Conservation (phyloP, 345 rosid species). For the Hirschfeldia incana region DNA sequence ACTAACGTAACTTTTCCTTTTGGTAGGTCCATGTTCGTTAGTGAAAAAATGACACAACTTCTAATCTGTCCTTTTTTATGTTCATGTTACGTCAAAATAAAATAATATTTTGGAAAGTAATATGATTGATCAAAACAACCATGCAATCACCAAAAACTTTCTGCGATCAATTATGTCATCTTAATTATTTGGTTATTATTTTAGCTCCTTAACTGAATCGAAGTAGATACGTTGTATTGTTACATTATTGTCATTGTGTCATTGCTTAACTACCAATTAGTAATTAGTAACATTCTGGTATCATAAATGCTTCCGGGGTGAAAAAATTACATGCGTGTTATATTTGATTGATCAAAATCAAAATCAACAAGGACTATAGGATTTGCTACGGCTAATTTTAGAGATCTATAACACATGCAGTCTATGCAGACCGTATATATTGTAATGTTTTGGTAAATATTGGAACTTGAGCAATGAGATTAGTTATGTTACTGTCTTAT, state of each 20-base stretch:
- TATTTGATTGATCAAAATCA: neutral
- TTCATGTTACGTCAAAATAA: slow-evolving; percentile 10
- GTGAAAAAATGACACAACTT: slow-evolving; percentile 5
- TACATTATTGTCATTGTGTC: slow-evolving; percentile 1
- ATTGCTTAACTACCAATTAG: neutral
- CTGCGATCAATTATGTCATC: neutral
- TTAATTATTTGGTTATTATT: slow-evolving; percentile 11
- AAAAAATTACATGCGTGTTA: neutral
- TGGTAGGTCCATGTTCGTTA: slow-evolving; percentile 22
- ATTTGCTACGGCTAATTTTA: neutral
- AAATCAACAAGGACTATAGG: neutral
- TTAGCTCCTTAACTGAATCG: slow-evolving; percentile 3
- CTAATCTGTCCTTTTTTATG: slow-evolving; percentile 3
- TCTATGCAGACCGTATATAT: neutral
- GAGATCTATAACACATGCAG: neutral
- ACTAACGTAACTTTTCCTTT: neutral
- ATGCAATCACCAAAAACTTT: neutral
- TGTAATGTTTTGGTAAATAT: neutral
- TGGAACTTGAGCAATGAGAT: neutral
- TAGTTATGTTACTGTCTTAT: slow-evolving; percentile 3
- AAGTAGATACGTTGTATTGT: neutral
- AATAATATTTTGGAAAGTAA: slow-evolving; percentile 11
- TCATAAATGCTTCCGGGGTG: neutral
- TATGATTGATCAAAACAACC: slow-evolving; percentile 13
- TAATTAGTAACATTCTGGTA: slow-evolving; percentile 1